A percentile compares a stretch with the other conserved stretches of the same genome.
Evolutionary conservation across 2,329 filamentous ascomycete species (phyloP).

Genomic region (Lachnum nothofagi): DNA sequence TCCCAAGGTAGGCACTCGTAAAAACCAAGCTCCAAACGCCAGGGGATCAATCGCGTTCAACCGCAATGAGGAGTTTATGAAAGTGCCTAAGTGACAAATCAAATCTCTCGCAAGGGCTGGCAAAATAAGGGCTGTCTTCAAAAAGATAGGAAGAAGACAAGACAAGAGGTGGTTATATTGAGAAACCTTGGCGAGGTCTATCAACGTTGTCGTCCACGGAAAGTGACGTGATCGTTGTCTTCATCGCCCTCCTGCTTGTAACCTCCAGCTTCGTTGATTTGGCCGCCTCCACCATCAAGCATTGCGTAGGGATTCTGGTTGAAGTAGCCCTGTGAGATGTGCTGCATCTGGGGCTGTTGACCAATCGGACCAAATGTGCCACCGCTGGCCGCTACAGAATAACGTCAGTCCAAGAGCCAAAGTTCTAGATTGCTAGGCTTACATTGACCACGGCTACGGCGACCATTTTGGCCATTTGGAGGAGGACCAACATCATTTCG

Average conservation of each 20-base stretch:
- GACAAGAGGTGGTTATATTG: too few relatives aligned
- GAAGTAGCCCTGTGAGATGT: background rate
- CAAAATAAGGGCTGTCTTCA: too few relatives aligned
- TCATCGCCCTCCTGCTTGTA: constrained; percentile 1
- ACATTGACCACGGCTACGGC: background rate
- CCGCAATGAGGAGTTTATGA: too few relatives aligned
- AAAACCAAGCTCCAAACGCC: too few relatives aligned
- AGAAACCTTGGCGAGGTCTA: too few relatives aligned
- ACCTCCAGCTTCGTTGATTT: background rate
- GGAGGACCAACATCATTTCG: background rate
- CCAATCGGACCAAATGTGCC: constrained; percentile 1
- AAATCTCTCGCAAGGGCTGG: too few relatives aligned
- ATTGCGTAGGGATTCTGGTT: background rate
- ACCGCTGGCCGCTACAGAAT: background rate
- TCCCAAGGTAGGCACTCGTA: too few relatives aligned
- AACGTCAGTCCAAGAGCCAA: background rate
- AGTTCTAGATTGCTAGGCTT: background rate
- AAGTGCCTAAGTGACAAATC: too few relatives aligned
- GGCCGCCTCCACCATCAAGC: background rate
- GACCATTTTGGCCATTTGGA: background rate
- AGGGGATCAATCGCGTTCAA: too few relatives aligned
- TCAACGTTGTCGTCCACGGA: background rate
- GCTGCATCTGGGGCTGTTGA: background rate
- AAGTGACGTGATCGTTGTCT: background rate
- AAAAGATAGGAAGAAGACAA: too few relatives aligned